Evolutionary conservation across 192 early-diverging fungal species (phyloP).

Genomic region (Umbelopsis isabellina): DNA sequence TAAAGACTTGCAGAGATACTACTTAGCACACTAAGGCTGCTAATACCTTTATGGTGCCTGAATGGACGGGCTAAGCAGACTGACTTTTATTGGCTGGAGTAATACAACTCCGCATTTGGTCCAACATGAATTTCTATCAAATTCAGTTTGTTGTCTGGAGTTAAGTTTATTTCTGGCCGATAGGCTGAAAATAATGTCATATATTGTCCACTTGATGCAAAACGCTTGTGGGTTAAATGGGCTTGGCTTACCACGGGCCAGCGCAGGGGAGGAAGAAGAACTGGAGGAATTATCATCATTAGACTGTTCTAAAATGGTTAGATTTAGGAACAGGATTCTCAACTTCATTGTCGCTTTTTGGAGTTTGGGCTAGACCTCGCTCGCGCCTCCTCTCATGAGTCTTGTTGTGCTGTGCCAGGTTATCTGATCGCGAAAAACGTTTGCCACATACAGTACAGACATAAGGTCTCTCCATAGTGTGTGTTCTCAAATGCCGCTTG

Average conservation of each 20-base stretch:
- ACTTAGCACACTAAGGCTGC: too few species aligned
- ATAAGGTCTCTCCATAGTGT: conserved; percentile 64
- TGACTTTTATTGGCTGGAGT: too few species aligned
- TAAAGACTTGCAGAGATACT: too few species aligned
- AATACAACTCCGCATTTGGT: too few species aligned
- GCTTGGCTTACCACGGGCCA: not conserved
- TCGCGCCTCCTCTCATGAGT: conserved; percentile 51
- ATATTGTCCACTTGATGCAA: conserved; percentile 16
- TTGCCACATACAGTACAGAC: conserved; percentile 56
- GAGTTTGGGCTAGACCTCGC: not conserved
- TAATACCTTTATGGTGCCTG: too few species aligned
- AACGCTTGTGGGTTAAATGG: not conserved
- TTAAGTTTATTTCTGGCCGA: not conserved
- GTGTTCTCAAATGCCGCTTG: conserved; percentile 61
- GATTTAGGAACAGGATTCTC: not conserved
- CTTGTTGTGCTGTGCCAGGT: conserved; percentile 62
- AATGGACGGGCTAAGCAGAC: too few species aligned
- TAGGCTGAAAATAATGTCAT: conserved; percentile 16
- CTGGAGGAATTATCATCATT: conserved; percentile 15
- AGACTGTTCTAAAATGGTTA: conserved; percentile 16
- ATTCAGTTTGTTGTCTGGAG: not conserved
- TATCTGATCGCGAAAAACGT: conserved; percentile 60
- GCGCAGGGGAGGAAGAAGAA: not conserved
- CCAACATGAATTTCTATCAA: not conserved
- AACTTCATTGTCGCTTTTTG: not conserved